Base-by-base conservation (phyloP, 768 basidiomycete species). In the Lentinula detonsa region DNA sequence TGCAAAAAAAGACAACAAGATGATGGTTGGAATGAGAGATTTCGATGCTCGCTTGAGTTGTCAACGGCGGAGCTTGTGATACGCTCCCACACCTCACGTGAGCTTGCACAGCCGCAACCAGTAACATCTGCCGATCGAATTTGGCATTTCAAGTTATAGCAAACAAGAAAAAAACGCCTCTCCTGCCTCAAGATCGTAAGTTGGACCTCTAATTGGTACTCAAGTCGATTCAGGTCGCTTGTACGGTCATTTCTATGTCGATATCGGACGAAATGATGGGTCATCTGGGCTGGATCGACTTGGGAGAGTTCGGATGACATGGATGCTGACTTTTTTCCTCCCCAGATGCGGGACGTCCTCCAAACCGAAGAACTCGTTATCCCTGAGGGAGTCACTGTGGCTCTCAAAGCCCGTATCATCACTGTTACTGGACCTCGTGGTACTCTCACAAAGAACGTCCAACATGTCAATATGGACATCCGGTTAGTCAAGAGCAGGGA, bases 391-490 rank as follows among this genome's bases (percentile, higher is more conserved):
- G 88, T 99, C 70, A 85, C 88, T 50, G 86, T 98, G 66, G 74
- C 79, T 72, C 84, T 98, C 78, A 97, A 98, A 81, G 85, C 95
- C 66, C 88, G 97, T 64, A 76, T 94, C 69, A 90, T 99, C 73
- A 88, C 85, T 62, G 95, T 99, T 68, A 87, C 85, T 65, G 97
- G 97, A 34, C 92, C 97, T 60, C 86, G 97, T 59, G 97, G 97
- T 65, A 91, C 86, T 57, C 84, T 99, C 70, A 88, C 86, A 70
- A 97, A 97, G 83, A 89, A 88, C 68, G 85, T 94, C 73, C 91
- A 91, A 65, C 94, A 96, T 80, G 85, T 95, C 66, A 85, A 93
- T 78, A 95, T 96, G 91, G 93, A 95, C 75, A 88, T 95, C 75
- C 86, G 88, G 71, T 76, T 93, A 55, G 75, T 91, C 67, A 91